Evolutionary conservation across 2,329 filamentous ascomycete species (phyloP), one percentile per base, ranked within the genome.

Genomic region (Colletotrichum chrysophilum): DNA sequence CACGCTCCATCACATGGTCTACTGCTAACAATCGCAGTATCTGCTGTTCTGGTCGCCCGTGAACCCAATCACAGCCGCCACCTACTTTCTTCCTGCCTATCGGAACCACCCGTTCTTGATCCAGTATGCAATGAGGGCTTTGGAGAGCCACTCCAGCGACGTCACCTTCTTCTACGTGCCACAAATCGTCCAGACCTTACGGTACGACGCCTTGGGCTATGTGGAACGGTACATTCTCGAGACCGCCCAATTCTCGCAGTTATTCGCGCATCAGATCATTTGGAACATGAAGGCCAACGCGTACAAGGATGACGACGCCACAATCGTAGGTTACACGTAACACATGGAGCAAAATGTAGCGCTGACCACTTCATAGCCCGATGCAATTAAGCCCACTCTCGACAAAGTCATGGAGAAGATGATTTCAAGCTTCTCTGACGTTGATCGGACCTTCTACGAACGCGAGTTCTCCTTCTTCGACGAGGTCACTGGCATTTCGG

Each of bases 211-310:
- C 14, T 89, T 99, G 28, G 97, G 97, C 71, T 99, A 99, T 82
- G 96, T 98, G 3, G 96, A 98, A 84, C 92, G 96, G 60, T 99
- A 98, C 82, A 98, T 99, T 71, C 89, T 98, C 18, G 97, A 99
- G 86, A 98, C 97, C 1, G 97, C 96, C 2, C 96, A 97, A 80
- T 96, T 98, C 81, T 98, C 97, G n/a, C 97, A 98, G 84, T 87
- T 98, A 10, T 99, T 99, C 84, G 96, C 97, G 4, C 97, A 99
- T 84, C 97, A 99, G 81, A 98, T 99, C 79, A 99, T 99, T 82
- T 99, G 97, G 97, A 99, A 99, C 83, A 99, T 99, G 94, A 99
- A 98, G 84, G 97, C 97, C 36, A 99, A 99, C 84, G 95, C 96
- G 2, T 99, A 95, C 89, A 99, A 98, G 84, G 97, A 99, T 78